Evolutionary conservation across 2,329 filamentous ascomycete species (phyloP), one percentile per base, ranked within the genome.

Genomic region (Chaetoscypha palmicola): DNA sequence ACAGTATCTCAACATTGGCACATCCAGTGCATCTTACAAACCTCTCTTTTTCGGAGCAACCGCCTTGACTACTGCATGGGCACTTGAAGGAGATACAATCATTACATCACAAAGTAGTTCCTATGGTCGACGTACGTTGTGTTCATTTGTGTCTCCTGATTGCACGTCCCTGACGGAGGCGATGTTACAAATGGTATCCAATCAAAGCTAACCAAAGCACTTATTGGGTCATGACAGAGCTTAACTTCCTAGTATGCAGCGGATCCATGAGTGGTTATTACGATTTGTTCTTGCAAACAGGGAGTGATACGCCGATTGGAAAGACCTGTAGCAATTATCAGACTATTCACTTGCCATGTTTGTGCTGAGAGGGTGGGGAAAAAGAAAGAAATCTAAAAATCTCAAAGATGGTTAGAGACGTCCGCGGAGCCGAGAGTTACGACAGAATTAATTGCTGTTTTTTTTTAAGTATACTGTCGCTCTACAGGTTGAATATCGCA

Each of bases 281-380:
- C 59, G 69, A 73, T 58, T 52, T 76, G 11, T 76, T 68, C 50
- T 58, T 76, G 35, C 73, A 76, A 60, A 75, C 69, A 1, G 72
- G 73, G 1, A 71, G 66, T 38, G 69, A 72, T 30, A 63, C 62
- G 26, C 72, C 73, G 1, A 67, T 64, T 40, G 72, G 70, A 2
- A 64, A 62, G 58, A 69, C 64, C 4, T 76, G 73, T 52, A 75
- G 69, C 51, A 75, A 75, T 55, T 74, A 70, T 46, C 71, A 75
- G 63, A 73, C 70, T 21, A 62, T 76, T 43, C 73, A 76, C 60
- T 56, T 75, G 53, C 73, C 51, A 41, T 55, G 53, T 26, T 34
- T 55, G 19, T 54, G 53, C 14, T 56, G n/a, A n/a, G n/a, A n/a
- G n/a, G n/a, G n/a, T n/a, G n/a, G n/a, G n/a, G n/a, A n/a, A n/a